A percentile compares a stretch with the other conserved stretches of the same genome.
These are phyloP conservation scores for Metarhizium rileyi DNA, from an alignment of 2,329 filamentous ascomycete species.

Conservation along the genomic window DNA sequence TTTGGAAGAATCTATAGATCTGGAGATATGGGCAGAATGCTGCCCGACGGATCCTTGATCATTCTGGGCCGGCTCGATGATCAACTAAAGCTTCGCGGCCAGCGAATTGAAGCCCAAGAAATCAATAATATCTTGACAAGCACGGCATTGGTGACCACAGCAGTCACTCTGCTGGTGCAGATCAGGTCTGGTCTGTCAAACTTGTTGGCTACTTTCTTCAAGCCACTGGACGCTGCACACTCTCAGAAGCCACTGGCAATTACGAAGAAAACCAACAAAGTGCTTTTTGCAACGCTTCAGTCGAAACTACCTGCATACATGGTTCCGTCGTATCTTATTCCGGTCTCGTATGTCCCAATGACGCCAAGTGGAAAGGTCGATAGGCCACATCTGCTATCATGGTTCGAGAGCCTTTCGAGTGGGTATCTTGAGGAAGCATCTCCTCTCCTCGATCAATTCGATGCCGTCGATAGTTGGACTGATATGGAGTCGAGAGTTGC, in stretches of 20 bases:
- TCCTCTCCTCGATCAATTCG: conserved; percentile 15
- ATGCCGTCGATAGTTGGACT: conserved; percentile 36
- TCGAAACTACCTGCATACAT: conserved; percentile 62
- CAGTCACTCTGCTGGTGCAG: conserved; percentile 50
- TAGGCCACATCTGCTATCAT: conserved; percentile 37
- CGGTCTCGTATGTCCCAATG: conserved; percentile 58
- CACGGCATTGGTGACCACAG: conserved; percentile 44
- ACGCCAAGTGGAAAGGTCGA: conserved; percentile 71
- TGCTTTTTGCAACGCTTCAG: conserved; percentile 45
- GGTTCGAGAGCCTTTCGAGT: conserved; percentile 36
- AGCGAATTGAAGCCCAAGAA: conserved; percentile 69
- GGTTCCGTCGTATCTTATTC: conserved; percentile 66
- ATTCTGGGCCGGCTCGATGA: conserved; percentile 67
- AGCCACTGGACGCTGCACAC: conserved; percentile 27
- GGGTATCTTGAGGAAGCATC: conserved; percentile 32
- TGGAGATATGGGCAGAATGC: conserved; percentile 71
- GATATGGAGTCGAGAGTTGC: conserved; percentile 47
- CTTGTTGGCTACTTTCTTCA: conserved; percentile 61
- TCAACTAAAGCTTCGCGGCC: conserved; percentile 73
- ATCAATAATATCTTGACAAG: conserved; percentile 55
- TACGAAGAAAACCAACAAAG: conserved; percentile 23
- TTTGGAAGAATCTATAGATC: conserved; percentile 72
- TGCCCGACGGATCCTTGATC: conserved; percentile 65
- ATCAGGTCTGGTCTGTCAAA: conserved; percentile 28
- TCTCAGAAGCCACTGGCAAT: conserved; percentile 29